Evolutionary conservation across 2,329 filamentous ascomycete genomes (phyloP), one percentile per base, ranked within the genome.

Genomic region (Penicillium sp.): DNA sequence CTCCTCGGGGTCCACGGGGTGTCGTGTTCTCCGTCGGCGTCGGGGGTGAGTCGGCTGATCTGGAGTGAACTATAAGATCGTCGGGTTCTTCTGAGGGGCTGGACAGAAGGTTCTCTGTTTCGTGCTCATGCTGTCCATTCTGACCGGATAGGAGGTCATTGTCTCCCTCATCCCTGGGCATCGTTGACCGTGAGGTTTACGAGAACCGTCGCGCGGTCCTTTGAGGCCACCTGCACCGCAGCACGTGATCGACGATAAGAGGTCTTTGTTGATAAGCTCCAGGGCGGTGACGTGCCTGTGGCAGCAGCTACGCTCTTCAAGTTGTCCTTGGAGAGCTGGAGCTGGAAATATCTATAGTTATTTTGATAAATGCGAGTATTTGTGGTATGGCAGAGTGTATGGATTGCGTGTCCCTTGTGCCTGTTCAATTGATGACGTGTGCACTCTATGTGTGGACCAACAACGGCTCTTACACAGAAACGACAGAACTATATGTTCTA

Each of bases 161-260:
- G 45, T 59, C 59, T 64, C 59, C 65, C 62, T 75, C 71, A 69
- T 71, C 71, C 64, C 63, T 65, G 61, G 68, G 67, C 73, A 76
- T 76, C 61, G 67, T 72, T 73, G 67, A 67, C 58, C 59, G 43
- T 64, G 56, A 56, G 32, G 54, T 41, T 59, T 49, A 63, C 60
- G 55, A 54, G 51, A 33, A 47, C 49, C 51, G 39, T 20, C 29
- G 27, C 9, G 15, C 49, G 52, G 39, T 62, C 52, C 57, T 57
- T 62, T 57, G 54, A 63, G 60, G 65, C 57, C 62, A 63, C 54
- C 52, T 50, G 44, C 55, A 26, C n/a, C 18, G 32, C 32, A 29
- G 29, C 61, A 65, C 61, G 61, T 66, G 60, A 65, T 49, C 57
- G 51, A 60, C 52, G 56, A 59, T 59, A 59, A 55, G 51, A 52